Conservation (phyloP, 129 eudicot species). For the Tanacetum coccineum region DNA sequence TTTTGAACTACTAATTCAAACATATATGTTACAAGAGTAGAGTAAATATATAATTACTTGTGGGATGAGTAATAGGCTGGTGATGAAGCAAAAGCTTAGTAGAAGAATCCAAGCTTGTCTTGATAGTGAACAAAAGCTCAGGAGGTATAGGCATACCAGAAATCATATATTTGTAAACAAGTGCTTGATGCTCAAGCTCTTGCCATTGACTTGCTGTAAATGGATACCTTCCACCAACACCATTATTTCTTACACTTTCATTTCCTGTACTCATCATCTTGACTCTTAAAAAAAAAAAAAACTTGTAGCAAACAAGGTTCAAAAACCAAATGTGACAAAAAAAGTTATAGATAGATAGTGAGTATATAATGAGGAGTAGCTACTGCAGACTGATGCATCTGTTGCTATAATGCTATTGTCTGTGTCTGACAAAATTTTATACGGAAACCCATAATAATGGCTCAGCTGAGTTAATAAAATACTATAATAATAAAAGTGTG, state of each 20-base stretch:
- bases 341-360: slow-evolving; percentile 30
- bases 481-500: too few relatives aligned
- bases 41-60: slow-evolving; percentile 25
- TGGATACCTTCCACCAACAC: too few relatives aligned
- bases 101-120: slow-evolving; percentile 64
- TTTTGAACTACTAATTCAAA: too few relatives aligned
- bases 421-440: slow-evolving; percentile 57
- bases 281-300: too few relatives aligned
- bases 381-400: slow-evolving; percentile 55
- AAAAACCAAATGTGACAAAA: slow-evolving; percentile 1
- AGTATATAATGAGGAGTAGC: slow-evolving; percentile 43
- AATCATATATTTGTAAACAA: slow-evolving; percentile 81
- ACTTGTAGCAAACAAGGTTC: neutral
- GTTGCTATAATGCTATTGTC: slow-evolving; percentile 26
- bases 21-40: neutral
- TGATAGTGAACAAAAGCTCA: slow-evolving; percentile 82
- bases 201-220: slow-evolving; percentile 88
- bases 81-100: slow-evolving; percentile 68
- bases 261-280: slow-evolving; percentile 42
- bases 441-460: slow-evolving; percentile 69
- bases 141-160: slow-evolving; percentile 88
- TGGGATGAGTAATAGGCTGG: slow-evolving; percentile 43
- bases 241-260: slow-evolving; percentile 25
- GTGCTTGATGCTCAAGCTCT: slow-evolving; percentile 93
- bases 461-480: too few relatives aligned